Evolutionary conservation across 2,329 filamentous ascomycete genomes (phyloP).

Genomic region (Scytalidium lignicola): DNA sequence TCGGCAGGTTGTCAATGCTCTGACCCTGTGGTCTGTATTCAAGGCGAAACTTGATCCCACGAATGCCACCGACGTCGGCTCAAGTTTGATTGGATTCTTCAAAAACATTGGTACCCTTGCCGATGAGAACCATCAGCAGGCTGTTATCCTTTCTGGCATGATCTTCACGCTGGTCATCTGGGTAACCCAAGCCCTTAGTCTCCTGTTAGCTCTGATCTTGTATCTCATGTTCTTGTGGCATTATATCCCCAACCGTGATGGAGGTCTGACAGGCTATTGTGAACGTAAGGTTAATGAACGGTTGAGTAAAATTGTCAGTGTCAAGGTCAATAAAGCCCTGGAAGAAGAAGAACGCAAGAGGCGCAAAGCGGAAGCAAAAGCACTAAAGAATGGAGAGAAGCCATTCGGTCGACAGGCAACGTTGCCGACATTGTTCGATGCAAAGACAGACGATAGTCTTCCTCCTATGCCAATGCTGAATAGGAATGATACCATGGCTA

Average conservation of each 20-base stretch:
- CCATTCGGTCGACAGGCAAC: constrained; percentile 56
- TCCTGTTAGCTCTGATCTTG: constrained; percentile 70
- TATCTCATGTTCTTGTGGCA: constrained; percentile 90
- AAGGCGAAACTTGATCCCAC: constrained; percentile 64
- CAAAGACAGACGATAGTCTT: constrained; percentile 47
- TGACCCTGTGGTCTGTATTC: constrained; percentile 84
- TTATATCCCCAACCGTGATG: constrained; percentile 79
- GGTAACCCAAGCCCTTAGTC: constrained; percentile 71
- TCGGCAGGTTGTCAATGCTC: constrained; percentile 82
- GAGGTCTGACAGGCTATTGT: constrained; percentile 79
- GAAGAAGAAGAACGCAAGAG: constrained; percentile 67
- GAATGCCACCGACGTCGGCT: constrained; percentile 49
- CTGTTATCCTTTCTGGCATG: constrained; percentile 83
- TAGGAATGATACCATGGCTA: constrained; percentile 55
- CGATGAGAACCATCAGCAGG: constrained; percentile 69
- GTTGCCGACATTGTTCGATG: constrained; percentile 55
- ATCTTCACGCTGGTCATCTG: constrained; percentile 86
- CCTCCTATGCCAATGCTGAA: constrained; percentile 54
- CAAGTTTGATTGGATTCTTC: constrained; percentile 71
- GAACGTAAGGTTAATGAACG: constrained; percentile 85
- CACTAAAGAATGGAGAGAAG: constrained; percentile 51
- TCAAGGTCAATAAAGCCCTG: constrained; percentile 83
- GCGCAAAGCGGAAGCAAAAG: constrained; percentile 45
- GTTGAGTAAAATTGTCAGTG: constrained; percentile 76
- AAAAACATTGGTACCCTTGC: constrained; percentile 72